Evolutionary conservation across 2,329 filamentous ascomycete genomes (phyloP).

Genomic region (Cytospora schulzeri): DNA sequence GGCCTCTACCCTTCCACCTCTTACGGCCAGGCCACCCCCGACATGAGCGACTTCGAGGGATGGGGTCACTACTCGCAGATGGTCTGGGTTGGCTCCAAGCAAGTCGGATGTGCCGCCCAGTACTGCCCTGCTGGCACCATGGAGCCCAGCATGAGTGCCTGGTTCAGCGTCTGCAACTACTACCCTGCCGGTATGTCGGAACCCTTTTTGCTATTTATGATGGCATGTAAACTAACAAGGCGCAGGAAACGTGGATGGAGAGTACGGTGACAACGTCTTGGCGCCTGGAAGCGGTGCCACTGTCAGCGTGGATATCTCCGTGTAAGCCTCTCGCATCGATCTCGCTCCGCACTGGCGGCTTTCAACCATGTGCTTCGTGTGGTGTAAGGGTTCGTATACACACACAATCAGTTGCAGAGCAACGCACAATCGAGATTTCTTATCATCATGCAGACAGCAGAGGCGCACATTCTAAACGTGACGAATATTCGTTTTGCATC

Average conservation of each 20-base stretch:
- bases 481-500: slow-evolving; percentile 12
- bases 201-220: neutral
- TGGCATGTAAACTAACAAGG: slow-evolving; percentile 29
- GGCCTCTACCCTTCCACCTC: slow-evolving; percentile 52
- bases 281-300: slow-evolving; percentile 41
- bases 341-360: neutral
- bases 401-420: neutral
- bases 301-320: slow-evolving; percentile 31
- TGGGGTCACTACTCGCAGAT: slow-evolving; percentile 80
- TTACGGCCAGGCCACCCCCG: slow-evolving; percentile 63
- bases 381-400: neutral
- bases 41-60: slow-evolving; percentile 61
- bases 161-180: slow-evolving; percentile 91
- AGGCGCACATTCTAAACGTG: neutral
- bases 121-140: slow-evolving; percentile 57
- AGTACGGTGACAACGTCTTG: slow-evolving; percentile 54
- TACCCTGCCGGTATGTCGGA: slow-evolving; percentile 60
- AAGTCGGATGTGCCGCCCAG: slow-evolving; percentile 64
- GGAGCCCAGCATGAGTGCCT: slow-evolving; percentile 53
- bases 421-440: slow-evolving; percentile 7
- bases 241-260: slow-evolving; percentile 55
- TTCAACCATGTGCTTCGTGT: neutral
- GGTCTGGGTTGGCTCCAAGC: slow-evolving; percentile 65
- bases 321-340: neutral
- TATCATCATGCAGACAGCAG: slow-evolving; percentile 8